Conservation (phyloP, 2,329 filamentous ascomycete species). For the Venturia pyrina region DNA sequence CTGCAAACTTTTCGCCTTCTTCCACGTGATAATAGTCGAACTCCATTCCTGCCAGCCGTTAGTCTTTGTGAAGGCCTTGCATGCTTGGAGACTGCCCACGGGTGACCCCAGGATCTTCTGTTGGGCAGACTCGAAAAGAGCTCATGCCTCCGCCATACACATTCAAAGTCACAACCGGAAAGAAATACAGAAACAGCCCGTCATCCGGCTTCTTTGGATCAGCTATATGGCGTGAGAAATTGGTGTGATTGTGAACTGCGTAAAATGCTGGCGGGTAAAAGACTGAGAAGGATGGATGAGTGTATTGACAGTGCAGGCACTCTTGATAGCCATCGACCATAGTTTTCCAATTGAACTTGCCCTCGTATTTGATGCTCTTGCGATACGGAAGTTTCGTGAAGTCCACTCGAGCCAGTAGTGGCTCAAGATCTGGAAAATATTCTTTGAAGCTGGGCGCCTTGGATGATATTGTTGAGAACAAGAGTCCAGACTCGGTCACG, state of each 20-base stretch:
- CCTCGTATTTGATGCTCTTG: slow-evolving; percentile 44
- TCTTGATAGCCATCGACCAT: slow-evolving; percentile 52
- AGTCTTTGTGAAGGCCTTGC: not conserved
- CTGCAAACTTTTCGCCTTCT: slow-evolving; percentile 43
- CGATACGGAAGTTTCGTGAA: slow-evolving; percentile 45
- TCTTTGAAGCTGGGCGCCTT: slow-evolving; percentile 40
- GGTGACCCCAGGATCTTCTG: slow-evolving; percentile 37
- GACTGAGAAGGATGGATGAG: slow-evolving; percentile 45
- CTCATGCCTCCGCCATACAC: slow-evolving; percentile 50
- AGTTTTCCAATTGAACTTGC: slow-evolving; percentile 50
- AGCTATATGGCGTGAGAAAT: slow-evolving; percentile 47
- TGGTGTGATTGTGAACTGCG: slow-evolving; percentile 42
- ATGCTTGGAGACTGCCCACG: slow-evolving; percentile 31
- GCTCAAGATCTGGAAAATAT: slow-evolving; percentile 44
- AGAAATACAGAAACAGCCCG: slow-evolving; percentile 48
- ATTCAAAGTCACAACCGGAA: slow-evolving; percentile 46
- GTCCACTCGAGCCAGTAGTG: slow-evolving; percentile 39
- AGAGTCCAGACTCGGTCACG: slow-evolving; percentile 42
- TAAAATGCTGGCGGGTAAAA: slow-evolving; percentile 48
- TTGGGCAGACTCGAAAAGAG: slow-evolving; percentile 46
- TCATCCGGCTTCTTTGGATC: slow-evolving; percentile 43
- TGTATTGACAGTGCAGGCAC: slow-evolving; percentile 50
- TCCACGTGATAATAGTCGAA: slow-evolving; percentile 49
- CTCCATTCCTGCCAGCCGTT: slow-evolving; percentile 22
- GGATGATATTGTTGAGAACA: slow-evolving; percentile 42